Conservation (phyloP, 2,329 filamentous ascomycete species). For the Penicillium sp. region DNA sequence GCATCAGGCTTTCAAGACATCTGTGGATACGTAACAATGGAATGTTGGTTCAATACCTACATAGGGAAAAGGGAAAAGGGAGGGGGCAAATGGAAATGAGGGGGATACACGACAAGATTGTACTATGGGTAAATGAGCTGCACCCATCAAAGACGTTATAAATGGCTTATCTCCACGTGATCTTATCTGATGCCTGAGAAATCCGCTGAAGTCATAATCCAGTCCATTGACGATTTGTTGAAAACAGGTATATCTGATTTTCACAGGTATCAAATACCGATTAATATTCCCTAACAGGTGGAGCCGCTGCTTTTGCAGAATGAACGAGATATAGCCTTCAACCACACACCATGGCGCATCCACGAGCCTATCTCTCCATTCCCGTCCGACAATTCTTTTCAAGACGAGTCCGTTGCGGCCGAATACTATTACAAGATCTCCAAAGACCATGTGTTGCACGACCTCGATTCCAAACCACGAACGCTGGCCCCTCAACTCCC, state of each 20-base stretch:
- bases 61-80: not conserved
- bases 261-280: not conserved
- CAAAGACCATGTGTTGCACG: constrained; percentile 7
- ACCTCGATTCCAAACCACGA: constrained; percentile 27
- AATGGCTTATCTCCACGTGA: constrained; percentile 22
- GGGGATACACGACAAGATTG: not conserved
- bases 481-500: constrained; percentile 1
- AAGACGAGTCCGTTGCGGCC: constrained; percentile 18
- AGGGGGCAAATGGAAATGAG: not conserved
- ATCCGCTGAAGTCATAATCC: constrained; percentile 12
- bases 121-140: not conserved
- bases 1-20: not conserved
- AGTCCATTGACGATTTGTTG: not conserved
- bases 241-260: not conserved
- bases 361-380: constrained; percentile 9
- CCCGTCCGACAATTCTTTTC: constrained; percentile 14
- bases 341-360: constrained; percentile 12
- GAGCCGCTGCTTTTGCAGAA: constrained; percentile 1
- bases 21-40: not conserved
- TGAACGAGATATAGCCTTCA: constrained; percentile 14
- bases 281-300: too few species aligned
- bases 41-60: not conserved
- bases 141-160: not conserved
- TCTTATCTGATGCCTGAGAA: constrained; percentile 13
- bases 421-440: constrained; percentile 5